Evolutionary conservation across 352 stramenopile species (phyloP).

Genomic region (Globisporangium mamillatum): DNA sequence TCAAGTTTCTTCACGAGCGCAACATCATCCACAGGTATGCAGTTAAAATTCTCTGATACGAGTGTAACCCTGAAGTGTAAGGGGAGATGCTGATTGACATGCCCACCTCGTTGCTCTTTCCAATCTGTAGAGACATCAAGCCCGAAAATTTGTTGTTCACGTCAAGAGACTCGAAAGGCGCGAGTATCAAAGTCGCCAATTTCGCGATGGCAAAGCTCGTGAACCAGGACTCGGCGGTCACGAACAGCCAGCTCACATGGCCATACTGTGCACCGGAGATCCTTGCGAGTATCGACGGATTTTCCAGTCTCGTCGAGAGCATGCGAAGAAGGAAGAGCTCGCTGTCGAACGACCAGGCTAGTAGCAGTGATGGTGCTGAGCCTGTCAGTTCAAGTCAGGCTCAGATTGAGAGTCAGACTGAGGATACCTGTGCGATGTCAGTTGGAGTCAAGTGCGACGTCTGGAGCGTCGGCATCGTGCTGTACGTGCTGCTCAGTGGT

Average conservation of each 20-base stretch:
- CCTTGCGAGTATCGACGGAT: constrained; percentile 25
- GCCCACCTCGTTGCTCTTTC: constrained; percentile 7
- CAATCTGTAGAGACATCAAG: constrained; percentile 61
- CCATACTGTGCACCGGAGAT: constrained; percentile 71
- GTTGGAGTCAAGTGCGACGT: constrained; percentile 58
- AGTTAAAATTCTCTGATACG: background rate
- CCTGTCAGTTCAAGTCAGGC: background rate
- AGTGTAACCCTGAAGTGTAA: background rate
- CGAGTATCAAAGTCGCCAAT: constrained; percentile 79
- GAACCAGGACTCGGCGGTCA: constrained; percentile 15
- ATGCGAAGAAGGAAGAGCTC: constrained; percentile 11
- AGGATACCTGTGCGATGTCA: background rate
- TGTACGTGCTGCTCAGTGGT: constrained; percentile 86
- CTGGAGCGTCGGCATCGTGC: constrained; percentile 87
- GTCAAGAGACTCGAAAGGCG: constrained; percentile 55
- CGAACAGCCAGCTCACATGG: constrained; percentile 43
- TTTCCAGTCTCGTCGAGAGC: constrained; percentile 16
- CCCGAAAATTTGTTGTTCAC: constrained; percentile 86
- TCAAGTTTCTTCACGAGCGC: constrained; percentile 65
- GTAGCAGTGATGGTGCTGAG: constrained; percentile 22
- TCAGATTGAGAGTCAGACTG: background rate
- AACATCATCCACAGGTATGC: constrained; percentile 64
- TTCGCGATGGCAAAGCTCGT: constrained; percentile 80
- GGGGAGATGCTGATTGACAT: background rate
- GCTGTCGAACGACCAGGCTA: constrained; percentile 21